Base-by-base conservation (phyloP, 805 yeast genomes). In the Kodamaea hsintzibuensis region DNA sequence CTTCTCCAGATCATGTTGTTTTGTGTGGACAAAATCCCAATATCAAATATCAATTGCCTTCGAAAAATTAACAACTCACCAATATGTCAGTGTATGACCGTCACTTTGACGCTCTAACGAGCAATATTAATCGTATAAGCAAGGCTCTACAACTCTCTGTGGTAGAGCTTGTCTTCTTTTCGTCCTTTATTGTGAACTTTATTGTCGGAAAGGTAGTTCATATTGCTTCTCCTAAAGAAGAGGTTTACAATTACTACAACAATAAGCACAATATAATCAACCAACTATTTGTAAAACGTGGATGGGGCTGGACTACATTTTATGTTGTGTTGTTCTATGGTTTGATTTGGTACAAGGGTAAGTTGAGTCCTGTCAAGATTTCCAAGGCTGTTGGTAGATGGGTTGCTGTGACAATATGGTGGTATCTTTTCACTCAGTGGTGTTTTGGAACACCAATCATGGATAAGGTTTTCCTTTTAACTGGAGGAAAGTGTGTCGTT, bases 361-460 rank as follows among this genome's bases (percentile, higher is more conserved):
- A 27, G 44, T 27, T 38, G 42, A 38, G 39, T 7, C 7, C 52
- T 9, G 45, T 14, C 35, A 50, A 47, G 39, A 18, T 47, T 16
- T 10, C 18, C 27, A 52, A 55, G 12, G 73, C 75, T 2, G 33
- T 72, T 1, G 54, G 71, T 17, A 67, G 88, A 37, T 90, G 82
- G 63, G 60, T 61, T 0, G 54, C 81, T 3, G 81, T 85, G 16
- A 88, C 97, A 0, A 14, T 73, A 0, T 89, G 96, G 89, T 95
- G 98, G 98, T 63, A 80, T 18, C 60, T 89, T 13, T 92, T 89
- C 68, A 86, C 97, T 3, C 98, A 91, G 68, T 90, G 91, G 95
- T 83, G 81, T 64, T 83, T 85, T 66, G 96, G 95, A 0, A 71
- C 81, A 55, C 97, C 98, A 0, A 66, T 93, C 1, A 93, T 95